Conservation (phyloP, 73 alveolate species). For the Symbiodinium pilosum region DNA sequence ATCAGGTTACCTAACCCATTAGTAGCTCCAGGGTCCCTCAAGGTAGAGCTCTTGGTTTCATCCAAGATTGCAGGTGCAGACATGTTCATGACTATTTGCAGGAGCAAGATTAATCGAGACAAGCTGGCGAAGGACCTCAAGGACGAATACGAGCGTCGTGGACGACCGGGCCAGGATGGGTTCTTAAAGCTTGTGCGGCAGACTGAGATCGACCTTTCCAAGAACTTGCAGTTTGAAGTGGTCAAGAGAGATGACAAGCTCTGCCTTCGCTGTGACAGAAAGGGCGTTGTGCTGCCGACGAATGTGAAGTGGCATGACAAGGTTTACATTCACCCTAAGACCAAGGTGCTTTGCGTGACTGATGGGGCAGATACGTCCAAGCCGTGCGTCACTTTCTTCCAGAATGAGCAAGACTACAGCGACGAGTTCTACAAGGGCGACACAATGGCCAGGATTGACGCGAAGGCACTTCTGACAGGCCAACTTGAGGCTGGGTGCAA, state of each 20-base stretch:
- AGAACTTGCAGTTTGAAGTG: neutral
- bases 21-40: too few relatives aligned
- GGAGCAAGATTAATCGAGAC: neutral
- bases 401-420: neutral
- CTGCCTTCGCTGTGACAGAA: neutral
- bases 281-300: neutral
- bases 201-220: neutral
- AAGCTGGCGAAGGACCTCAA: neutral
- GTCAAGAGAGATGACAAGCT: neutral
- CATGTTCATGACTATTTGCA: too few relatives aligned
- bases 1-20: too few relatives aligned
- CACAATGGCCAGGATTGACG: neutral
- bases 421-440: neutral
- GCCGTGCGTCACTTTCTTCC: neutral
- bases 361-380: neutral
- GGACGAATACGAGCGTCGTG: neutral
- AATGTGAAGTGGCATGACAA: neutral
- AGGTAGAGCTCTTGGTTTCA: too few relatives aligned
- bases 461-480: neutral
- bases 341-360: neutral
- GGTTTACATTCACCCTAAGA: neutral
- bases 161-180: neutral
- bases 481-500: neutral
- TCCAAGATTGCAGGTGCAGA: too few relatives aligned
- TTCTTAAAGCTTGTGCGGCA: neutral